These are phyloP conservation scores for Aspergillus calidoustus DNA, from an alignment of 2,329 filamentous ascomycete species.

Conservation along the genomic window DNA sequence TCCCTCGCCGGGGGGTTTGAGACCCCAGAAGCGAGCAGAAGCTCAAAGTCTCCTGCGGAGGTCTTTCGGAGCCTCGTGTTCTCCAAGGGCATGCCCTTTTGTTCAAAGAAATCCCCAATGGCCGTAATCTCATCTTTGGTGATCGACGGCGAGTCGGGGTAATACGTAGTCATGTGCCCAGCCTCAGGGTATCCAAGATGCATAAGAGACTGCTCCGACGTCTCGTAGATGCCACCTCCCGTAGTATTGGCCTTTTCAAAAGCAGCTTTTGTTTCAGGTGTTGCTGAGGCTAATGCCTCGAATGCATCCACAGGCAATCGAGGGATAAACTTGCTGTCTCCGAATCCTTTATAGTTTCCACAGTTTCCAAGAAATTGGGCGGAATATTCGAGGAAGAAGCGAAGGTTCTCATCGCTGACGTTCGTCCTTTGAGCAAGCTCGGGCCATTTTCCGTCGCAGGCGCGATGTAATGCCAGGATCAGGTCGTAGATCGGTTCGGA, in stretches of 20 bases:
- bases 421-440: slow-evolving; percentile 66
- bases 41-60: slow-evolving; percentile 66
- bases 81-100: slow-evolving; percentile 71
- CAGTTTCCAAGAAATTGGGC: slow-evolving; percentile 79
- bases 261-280: slow-evolving; percentile 63
- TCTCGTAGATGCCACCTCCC: slow-evolving; percentile 72
- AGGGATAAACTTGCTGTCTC: slow-evolving; percentile 82
- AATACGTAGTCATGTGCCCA: slow-evolving; percentile 81
- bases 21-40: slow-evolving; percentile 73
- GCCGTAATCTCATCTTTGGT: slow-evolving; percentile 75
- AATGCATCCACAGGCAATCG: slow-evolving; percentile 68
- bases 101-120: slow-evolving; percentile 73
- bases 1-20: slow-evolving; percentile 64
- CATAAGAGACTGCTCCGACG: slow-evolving; percentile 66
- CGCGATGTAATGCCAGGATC: slow-evolving; percentile 72
- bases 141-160: slow-evolving; percentile 75
- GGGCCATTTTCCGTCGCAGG: slow-evolving; percentile 72
- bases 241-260: slow-evolving; percentile 66
- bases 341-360: slow-evolving; percentile 87
- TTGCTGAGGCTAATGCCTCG: slow-evolving; percentile 65
- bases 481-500: slow-evolving; percentile 81
- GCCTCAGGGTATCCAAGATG: slow-evolving; percentile 76
- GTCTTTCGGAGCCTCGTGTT: slow-evolving; percentile 77
- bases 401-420: slow-evolving; percentile 66
- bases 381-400: slow-evolving; percentile 75